Percentiles rank a stretch among this genome's conserved stretches.
Conservation (phyloP, 1,284 basidiomycete species). For the Polyporus tsugae region DNA sequence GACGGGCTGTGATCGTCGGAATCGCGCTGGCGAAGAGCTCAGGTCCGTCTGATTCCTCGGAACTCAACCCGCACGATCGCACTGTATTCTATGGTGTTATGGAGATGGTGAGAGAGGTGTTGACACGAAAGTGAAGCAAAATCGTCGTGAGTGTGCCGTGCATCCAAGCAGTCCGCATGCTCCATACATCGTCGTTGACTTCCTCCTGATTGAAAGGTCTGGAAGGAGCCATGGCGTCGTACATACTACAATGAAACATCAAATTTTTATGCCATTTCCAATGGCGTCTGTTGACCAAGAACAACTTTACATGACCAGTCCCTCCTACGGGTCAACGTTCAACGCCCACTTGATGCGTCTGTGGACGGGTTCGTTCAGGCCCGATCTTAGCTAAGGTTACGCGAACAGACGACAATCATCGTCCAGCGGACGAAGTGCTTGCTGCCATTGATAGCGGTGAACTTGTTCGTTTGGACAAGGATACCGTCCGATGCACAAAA, state of each 20-base stretch:
- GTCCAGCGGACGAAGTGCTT: too few species aligned
- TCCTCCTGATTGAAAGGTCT: conserved; percentile 6
- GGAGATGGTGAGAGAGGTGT: conserved; percentile 63
- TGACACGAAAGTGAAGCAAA: conserved; percentile 11
- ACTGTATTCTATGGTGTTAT: conserved; percentile 73
- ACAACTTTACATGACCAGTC: background rate
- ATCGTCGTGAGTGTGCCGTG: background rate
- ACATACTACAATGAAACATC: background rate
- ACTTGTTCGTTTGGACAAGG: too few species aligned
- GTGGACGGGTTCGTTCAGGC: too few species aligned
- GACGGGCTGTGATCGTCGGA: conserved; percentile 71
- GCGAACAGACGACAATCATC: too few species aligned
- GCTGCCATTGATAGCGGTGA: too few species aligned
- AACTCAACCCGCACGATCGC: conserved; percentile 56
- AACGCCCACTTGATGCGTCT: background rate
- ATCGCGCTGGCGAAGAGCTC: conserved; percentile 62
- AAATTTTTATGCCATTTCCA: background rate
- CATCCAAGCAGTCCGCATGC: background rate
- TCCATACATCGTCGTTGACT: conserved; percentile 3
- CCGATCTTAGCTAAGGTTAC: too few species aligned
- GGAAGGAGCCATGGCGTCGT: background rate
- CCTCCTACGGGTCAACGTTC: too few species aligned
- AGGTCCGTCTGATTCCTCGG: conserved; percentile 43
- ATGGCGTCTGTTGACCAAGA: background rate
- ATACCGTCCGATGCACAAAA: too few species aligned